Conservation (phyloP, 73 alveolate genomes). For the Tetrahymena thermophila region DNA sequence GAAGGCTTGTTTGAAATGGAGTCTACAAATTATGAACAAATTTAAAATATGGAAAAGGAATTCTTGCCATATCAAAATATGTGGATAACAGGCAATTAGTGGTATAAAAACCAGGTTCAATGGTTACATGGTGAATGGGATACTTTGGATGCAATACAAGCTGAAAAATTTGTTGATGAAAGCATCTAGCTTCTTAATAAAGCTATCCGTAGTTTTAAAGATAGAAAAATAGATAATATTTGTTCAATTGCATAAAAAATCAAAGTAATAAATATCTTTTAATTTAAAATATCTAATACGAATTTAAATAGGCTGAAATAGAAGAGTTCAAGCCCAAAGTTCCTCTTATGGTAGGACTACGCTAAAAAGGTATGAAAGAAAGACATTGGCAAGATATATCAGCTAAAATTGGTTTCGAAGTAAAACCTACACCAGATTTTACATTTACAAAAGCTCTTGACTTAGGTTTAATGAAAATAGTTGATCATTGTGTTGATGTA, state of each 20-base stretch:
- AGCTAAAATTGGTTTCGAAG: conserved; percentile 89
- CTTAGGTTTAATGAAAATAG: conserved; percentile 82
- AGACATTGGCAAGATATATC: conserved; percentile 98
- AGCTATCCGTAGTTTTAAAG: conserved; percentile 69
- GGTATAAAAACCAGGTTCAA: conserved; percentile 59
- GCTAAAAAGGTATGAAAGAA: conserved; percentile 94
- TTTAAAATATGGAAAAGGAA: conserved; percentile 80
- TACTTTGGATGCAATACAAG: conserved; percentile 64
- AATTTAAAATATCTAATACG: no score
- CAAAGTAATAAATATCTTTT: neutral
- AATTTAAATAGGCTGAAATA: conserved; percentile 42
- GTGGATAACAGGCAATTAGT: conserved; percentile 77
- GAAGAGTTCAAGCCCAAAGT: conserved; percentile 92
- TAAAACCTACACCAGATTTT: conserved; percentile 76
- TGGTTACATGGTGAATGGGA: conserved; percentile 87
- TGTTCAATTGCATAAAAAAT: conserved; percentile 14
- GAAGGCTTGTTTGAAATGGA: conserved; percentile 90
- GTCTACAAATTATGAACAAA: conserved; percentile 85
- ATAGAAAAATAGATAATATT: conserved; percentile 52
- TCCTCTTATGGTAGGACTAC: conserved; percentile 82
- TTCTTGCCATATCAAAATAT: conserved; percentile 77
- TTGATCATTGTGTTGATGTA: conserved; percentile 94
- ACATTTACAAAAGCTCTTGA: conserved; percentile 92
- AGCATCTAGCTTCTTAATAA: conserved; percentile 57
- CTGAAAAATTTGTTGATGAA: conserved; percentile 71